A percentile compares a stretch with the other conserved stretches of the same genome.
phyloP scores from a whole-genome alignment of 2,329 filamentous ascomycete species.

The Aspergillus aculeatus region DNA sequence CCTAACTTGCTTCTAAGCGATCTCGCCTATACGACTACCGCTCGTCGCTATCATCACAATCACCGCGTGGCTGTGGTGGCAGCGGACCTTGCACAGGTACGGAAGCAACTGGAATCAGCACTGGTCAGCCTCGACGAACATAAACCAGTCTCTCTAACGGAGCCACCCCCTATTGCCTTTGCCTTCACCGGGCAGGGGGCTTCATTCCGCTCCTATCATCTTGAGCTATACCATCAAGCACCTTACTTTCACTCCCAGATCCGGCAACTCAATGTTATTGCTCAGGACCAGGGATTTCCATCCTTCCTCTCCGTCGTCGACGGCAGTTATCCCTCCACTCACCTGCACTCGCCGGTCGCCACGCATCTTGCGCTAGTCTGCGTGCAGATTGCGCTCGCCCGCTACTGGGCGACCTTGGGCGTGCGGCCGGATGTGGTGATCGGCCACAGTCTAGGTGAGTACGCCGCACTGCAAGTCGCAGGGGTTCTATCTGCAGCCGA shows the following conservation, averaged over 20 bases:
- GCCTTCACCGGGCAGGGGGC: conserved; percentile 15
- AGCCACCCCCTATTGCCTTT: conserved; percentile 23
- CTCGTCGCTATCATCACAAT: conserved; percentile 46
- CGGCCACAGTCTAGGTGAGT: conserved; percentile 43
- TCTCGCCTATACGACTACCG: conserved; percentile 65
- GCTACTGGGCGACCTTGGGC: conserved; percentile 31
- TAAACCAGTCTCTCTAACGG: conserved; percentile 48
- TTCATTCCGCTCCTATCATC: conserved; percentile 4
- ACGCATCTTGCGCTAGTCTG: conserved; percentile 40
- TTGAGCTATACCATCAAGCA: conserved; percentile 29
- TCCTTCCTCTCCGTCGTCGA: conserved; percentile 24
- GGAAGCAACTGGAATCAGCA: conserved; percentile 3
- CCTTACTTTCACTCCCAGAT: conserved; percentile 25
- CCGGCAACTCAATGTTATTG: conserved; percentile 23
- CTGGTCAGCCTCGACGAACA: not conserved
- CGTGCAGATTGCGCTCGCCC: conserved; percentile 42
- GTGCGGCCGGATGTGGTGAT: conserved; percentile 54
- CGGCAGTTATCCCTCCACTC: conserved; percentile 40
- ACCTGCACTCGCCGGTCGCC: conserved; percentile 13
- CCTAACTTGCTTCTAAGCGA: conserved; percentile 49
- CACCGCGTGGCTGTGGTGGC: conserved; percentile 10
- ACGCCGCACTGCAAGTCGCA: conserved; percentile 34
- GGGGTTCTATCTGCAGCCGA: conserved; percentile 36
- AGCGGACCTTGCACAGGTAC: not conserved
- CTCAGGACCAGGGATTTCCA: conserved; percentile 25